Conservation (phyloP, 2,329 filamentous ascomycete genomes). For the Ophiostoma sp. region DNA sequence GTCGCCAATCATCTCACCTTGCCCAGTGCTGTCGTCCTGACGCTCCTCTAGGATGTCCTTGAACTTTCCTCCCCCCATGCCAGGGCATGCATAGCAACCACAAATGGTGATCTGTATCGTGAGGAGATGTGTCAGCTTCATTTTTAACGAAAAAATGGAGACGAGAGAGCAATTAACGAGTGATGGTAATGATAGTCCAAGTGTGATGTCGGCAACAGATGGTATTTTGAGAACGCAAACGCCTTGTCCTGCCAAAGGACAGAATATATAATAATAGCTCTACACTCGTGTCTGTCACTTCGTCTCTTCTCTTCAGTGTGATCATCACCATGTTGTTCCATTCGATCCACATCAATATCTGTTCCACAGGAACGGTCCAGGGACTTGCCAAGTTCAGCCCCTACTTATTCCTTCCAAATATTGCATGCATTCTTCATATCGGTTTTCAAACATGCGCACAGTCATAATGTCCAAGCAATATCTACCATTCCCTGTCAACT, state of each 20-base stretch:
- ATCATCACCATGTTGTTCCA: not conserved
- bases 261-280: not conserved
- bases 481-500: too few relatives aligned
- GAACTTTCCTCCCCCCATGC: not conserved
- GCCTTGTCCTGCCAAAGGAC: not conserved
- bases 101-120: not conserved
- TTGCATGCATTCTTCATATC: too few relatives aligned
- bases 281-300: too few relatives aligned
- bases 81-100: not conserved
- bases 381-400: not conserved
- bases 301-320: too few relatives aligned
- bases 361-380: not conserved
- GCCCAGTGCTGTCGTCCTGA: not conserved
- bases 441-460: not conserved
- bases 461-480: too few relatives aligned
- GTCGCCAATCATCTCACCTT: not conserved
- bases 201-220: too few relatives aligned
- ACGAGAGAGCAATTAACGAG: too few relatives aligned
- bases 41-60: not conserved
- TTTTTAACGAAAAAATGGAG: not conserved
- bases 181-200: too few relatives aligned
- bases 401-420: too few relatives aligned
- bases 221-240: too few relatives aligned
- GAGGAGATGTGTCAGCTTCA: not conserved
- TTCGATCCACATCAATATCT: not conserved